phyloP scores from a whole-genome alignment of 495 filamentous ascomycete species.

The Aspergillus saccharolyticus region DNA sequence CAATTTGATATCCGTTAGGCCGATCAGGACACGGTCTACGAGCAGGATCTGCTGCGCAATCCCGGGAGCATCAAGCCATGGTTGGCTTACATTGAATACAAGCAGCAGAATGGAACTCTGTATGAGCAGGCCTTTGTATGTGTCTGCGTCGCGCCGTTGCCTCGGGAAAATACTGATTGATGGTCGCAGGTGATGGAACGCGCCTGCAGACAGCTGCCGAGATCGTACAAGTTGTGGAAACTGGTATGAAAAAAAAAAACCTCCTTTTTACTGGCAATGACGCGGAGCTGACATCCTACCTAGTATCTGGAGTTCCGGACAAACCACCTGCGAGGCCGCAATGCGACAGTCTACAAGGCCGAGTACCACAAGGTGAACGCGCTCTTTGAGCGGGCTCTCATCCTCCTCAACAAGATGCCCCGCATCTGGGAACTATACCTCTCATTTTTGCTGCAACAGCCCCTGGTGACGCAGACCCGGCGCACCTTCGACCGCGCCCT shows the following conservation, averaged over 20 bases:
- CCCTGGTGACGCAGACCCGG: conserved; percentile 83
- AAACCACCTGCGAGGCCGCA: conserved; percentile 77
- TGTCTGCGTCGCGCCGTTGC: background rate
- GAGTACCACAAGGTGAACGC: conserved; percentile 94
- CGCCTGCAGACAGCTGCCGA: conserved; percentile 80
- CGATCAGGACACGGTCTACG: conserved; percentile 87
- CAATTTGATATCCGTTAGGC: conserved; percentile 42
- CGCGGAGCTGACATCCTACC: background rate
- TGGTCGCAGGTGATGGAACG: conserved; percentile 64
- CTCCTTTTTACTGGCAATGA: conserved; percentile 6
- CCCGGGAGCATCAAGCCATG: conserved; percentile 87
- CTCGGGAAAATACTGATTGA: conserved; percentile 1
- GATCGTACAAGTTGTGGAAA: conserved; percentile 99
- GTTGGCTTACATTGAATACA: conserved; percentile 92
- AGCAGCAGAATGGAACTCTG: conserved; percentile 76
- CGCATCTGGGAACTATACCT: conserved; percentile 98
- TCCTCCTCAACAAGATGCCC: conserved; percentile 98
- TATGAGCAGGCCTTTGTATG: conserved; percentile 88
- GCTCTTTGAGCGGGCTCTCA: conserved; percentile 88
- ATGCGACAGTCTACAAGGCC: conserved; percentile 70
- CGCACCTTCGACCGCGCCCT: conserved; percentile 92
- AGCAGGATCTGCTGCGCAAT: conserved; percentile 89
- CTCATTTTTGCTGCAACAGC: conserved; percentile 82
- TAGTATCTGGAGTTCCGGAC: conserved; percentile 85
- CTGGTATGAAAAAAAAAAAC: conserved; percentile 63